Evolutionary conservation across 345 rosid genomes (phyloP).

Genomic region (Populus alba): DNA sequence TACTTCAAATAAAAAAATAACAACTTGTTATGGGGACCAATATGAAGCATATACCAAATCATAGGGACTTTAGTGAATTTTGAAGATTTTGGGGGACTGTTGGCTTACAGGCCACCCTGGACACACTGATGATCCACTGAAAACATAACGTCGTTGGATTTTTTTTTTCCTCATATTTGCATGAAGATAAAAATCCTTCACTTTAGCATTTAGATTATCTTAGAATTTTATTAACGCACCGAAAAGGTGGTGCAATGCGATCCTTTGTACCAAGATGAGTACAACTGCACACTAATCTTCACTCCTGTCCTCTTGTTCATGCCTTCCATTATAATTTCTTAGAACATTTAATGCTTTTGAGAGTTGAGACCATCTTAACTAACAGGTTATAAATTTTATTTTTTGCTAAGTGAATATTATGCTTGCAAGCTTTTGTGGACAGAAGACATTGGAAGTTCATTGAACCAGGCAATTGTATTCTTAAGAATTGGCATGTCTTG

Average conservation of each 20-base stretch:
- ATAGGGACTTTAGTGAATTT: background rate
- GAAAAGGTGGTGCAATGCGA: background rate
- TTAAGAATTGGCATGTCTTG: background rate
- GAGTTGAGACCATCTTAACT: background rate
- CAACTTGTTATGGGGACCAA: background rate
- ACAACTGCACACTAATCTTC: background rate
- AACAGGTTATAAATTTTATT: background rate
- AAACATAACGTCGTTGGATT: background rate
- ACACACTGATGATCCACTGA: background rate
- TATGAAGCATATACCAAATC: background rate
- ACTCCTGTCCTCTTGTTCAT: background rate
- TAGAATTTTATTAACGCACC: background rate
- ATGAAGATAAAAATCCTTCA: background rate
- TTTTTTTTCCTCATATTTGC: background rate
- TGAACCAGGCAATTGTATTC: background rate
- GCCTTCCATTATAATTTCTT: background rate
- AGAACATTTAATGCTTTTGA: background rate
- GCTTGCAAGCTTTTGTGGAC: background rate
- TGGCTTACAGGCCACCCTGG: background rate
- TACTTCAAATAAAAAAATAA: background rate
- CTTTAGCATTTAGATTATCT: background rate
- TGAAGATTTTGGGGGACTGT: background rate
- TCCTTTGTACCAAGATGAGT: background rate
- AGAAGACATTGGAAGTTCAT: background rate
- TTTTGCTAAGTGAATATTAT: background rate